Conservation (phyloP, 192 early-diverging fungal genomes). For the Backusella liffmaniae region DNA sequence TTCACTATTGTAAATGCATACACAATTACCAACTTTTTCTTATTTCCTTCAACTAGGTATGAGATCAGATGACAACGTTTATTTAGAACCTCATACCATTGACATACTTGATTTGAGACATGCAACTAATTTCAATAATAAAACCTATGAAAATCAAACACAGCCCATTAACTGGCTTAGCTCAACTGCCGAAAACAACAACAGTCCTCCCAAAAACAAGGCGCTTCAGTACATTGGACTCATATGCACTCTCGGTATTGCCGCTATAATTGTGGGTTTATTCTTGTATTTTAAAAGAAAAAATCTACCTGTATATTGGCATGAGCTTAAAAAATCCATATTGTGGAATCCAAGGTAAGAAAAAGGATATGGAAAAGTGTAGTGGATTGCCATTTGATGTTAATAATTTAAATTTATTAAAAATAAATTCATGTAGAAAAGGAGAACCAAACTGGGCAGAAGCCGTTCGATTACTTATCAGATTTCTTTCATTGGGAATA, state of each 20-base stretch:
- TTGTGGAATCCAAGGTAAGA: slow-evolving; percentile 7
- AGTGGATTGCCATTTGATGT: neutral
- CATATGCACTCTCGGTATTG: neutral
- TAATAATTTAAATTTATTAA: neutral
- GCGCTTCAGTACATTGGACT: neutral
- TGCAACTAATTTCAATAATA: neutral
- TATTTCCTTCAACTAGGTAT: neutral
- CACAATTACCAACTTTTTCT: neutral
- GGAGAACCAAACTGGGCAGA: slow-evolving; percentile 6
- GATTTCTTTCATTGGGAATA: neutral
- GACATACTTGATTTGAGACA: neutral
- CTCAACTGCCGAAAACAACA: neutral
- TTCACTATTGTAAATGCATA: neutral
- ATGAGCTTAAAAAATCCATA: no score
- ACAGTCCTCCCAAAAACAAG: neutral
- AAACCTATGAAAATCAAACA: neutral
- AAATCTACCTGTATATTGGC: neutral
- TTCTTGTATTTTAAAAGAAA: neutral
- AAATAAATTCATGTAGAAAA: neutral
- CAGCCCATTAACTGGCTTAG: neutral
- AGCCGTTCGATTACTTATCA: neutral
- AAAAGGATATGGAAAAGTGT: no score
- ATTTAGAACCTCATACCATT: neutral
- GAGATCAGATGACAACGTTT: neutral
- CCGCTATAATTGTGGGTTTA: neutral